Evolutionary conservation across 495 filamentous ascomycete genomes (phyloP).

Genomic region (Annulohypoxylon bovei): DNA sequence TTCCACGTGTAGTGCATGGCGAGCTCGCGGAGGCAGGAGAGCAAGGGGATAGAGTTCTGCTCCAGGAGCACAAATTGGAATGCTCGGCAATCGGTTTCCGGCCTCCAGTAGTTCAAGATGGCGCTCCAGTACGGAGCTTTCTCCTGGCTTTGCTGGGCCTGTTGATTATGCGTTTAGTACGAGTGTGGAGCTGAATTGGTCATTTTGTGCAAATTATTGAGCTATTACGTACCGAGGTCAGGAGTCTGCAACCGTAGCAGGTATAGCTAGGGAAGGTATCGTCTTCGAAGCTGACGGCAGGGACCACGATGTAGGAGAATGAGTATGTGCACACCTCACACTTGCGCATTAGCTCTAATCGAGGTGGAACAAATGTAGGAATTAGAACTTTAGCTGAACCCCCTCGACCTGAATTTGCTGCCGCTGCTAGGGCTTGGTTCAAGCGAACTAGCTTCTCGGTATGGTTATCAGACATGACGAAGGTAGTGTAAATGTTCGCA

Average conservation of each 20-base stretch:
- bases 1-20: slow-evolving; percentile 4
- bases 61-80: not conserved
- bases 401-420: no score
- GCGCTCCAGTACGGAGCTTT: not conserved
- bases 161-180: not conserved
- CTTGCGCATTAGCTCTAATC: no score
- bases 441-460: not conserved
- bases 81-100: not conserved
- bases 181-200: not conserved
- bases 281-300: not conserved
- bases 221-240: slow-evolving; percentile 10
- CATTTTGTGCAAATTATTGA: not conserved
- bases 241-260: not conserved
- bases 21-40: not conserved
- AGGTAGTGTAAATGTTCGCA: no score
- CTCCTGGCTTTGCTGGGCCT: not conserved
- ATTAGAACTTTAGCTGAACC: not conserved
- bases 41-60: not conserved
- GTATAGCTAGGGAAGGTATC: not conserved
- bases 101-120: not conserved
- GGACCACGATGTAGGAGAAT: not conserved
- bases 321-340: not conserved
- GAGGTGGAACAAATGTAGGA: not conserved
- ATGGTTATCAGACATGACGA: no score
- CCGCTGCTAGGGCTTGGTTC: not conserved